Base-by-base conservation (phyloP, 352 stramenopile species). In the Phytophthora hibernalis region DNA sequence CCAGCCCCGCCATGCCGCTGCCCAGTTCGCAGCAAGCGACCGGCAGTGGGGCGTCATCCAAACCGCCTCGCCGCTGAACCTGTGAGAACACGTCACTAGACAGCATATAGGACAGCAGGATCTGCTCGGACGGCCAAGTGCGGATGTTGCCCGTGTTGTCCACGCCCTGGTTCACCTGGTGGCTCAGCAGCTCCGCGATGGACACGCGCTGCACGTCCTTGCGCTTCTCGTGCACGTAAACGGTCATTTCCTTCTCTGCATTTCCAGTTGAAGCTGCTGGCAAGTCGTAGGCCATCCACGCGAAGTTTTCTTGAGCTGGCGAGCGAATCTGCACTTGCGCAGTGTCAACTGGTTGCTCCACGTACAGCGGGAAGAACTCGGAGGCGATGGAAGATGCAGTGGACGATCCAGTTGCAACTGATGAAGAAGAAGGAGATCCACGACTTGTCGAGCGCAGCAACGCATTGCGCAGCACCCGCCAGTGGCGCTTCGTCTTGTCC, bases 141-240 rank as follows among this genome's bases (percentile, higher is more conserved):
- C 87, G 85, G 48, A 96, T 91, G 72, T 96, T 96, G 30, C 88
- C 88, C 37, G 88, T 96, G 74, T 96, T 96, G 73, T 96, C 88
- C 31, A 96, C 88, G 15, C 83, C 86, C 21, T 85, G 43, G 45
- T 95, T 91, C 58, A 91, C 70, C 30, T 90, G 64, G 65, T 95
- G 87, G 59, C 87, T 93, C 56, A 91, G 67, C 24, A 95, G 51
- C 59, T 95, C 85, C 3, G 77, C 58, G 8, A 93, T 65, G 7
- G 80, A 76, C 51, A 95, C 76, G 15, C 63, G 63, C 43, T 79
- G 79, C 26, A 73, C 43, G 26, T 71, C 70, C 55, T 85, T 84
- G n/a, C 74, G 66, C 76, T 92, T 94, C 51, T 94, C 85, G 38
- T 90, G 85, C 12, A 91, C 80, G n/a, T 72, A 65, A 16, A 94